These are phyloP conservation scores for Ganoderma multipileum DNA, from an alignment of 1,284 basidiomycete genomes.

Conservation along the genomic window DNA sequence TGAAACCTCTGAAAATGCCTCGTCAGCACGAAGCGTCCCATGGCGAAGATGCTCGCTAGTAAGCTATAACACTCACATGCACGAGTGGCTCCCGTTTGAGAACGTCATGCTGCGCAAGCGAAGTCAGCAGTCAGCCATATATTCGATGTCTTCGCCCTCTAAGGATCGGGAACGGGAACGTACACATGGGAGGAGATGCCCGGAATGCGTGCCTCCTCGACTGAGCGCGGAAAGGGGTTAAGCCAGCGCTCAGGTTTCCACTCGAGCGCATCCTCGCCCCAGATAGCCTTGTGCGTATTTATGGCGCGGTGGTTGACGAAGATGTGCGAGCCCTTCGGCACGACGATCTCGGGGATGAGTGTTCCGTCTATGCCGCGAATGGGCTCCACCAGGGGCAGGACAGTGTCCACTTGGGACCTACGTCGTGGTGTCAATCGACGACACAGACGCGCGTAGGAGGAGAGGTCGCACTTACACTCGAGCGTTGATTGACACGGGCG, in stretches of 20 bases:
- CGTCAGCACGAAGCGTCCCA: background rate
- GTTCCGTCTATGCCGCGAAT: conserved; percentile 38
- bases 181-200: conserved; percentile 34
- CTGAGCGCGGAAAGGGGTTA: conserved; percentile 26
- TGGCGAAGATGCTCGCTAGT: no score
- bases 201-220: conserved; percentile 30
- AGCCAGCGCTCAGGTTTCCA: conserved; percentile 51
- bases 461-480: background rate
- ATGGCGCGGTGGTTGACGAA: conserved; percentile 53
- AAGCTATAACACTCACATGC: conserved; percentile 40
- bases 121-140: background rate
- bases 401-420: conserved; percentile 7
- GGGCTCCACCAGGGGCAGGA: conserved; percentile 36
- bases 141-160: background rate
- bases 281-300: conserved; percentile 54
- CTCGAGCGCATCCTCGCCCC: conserved; percentile 61
- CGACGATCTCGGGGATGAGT: conserved; percentile 44
- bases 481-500: background rate
- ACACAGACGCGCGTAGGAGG: background rate
- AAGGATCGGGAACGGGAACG: conserved; percentile 25
- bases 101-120: conserved; percentile 41
- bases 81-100: conserved; percentile 39
- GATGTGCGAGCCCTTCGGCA: conserved; percentile 53
- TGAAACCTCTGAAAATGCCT: conserved; percentile 37
- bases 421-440: background rate